Evolutionary conservation across 2,329 filamentous ascomycete genomes (phyloP).

Genomic region (Coniochaeta sp.): DNA sequence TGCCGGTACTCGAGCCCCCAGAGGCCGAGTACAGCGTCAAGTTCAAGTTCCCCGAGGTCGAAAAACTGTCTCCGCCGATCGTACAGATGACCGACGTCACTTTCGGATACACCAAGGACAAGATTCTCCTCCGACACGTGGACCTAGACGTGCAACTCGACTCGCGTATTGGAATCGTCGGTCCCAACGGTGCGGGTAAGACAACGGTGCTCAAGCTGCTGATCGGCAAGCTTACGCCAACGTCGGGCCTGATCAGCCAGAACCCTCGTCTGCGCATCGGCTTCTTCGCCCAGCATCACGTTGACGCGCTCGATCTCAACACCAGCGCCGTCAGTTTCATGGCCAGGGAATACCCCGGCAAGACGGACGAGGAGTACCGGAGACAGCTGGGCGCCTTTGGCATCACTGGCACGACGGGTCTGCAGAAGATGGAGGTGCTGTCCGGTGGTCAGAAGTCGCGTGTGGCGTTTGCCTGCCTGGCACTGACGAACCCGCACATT

Average conservation of each 20-base stretch:
- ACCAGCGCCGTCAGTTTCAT: slow-evolving; percentile 92
- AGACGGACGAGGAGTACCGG: slow-evolving; percentile 93
- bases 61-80: slow-evolving; percentile 95
- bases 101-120: slow-evolving; percentile 81
- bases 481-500: slow-evolving; percentile 90
- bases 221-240: slow-evolving; percentile 73
- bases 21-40: slow-evolving; percentile 94
- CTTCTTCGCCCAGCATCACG: slow-evolving; percentile 98
- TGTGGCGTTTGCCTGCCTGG: slow-evolving; percentile 95
- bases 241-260: slow-evolving; percentile 75
- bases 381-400: slow-evolving; percentile 86
- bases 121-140: slow-evolving; percentile 73
- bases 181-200: slow-evolving; percentile 97
- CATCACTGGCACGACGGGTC: slow-evolving; percentile 87
- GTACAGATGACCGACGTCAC: slow-evolving; percentile 92
- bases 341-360: slow-evolving; percentile 84
- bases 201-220: slow-evolving; percentile 98
- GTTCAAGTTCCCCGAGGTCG: slow-evolving; percentile 95
- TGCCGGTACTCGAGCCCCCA: slow-evolving; percentile 84
- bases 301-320: slow-evolving; percentile 88
- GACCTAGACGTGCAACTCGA: slow-evolving; percentile 97
- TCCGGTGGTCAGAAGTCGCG: slow-evolving; percentile 98
- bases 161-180: slow-evolving; percentile 97
- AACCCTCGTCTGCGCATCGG: slow-evolving; percentile 85
- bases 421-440: slow-evolving; percentile 90